Evolutionary conservation across 1,284 basidiomycete species (phyloP).

Genomic region (Neonothopanus nambi): DNA sequence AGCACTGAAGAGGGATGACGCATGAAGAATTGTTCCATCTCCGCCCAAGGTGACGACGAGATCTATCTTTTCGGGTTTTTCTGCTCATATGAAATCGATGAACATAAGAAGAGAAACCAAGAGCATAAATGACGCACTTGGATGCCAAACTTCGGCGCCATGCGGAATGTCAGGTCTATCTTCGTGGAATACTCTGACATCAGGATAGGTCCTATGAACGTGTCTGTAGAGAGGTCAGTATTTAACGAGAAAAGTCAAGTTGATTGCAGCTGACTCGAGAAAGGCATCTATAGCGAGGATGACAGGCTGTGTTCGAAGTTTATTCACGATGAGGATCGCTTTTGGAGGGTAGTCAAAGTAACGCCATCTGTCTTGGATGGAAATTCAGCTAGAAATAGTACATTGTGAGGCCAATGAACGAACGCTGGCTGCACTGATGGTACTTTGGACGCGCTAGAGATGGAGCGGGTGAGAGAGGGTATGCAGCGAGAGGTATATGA

Average conservation of each 20-base stretch:
- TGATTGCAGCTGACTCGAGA: constrained; percentile 49
- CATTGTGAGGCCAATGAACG: neutral
- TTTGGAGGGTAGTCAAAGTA: constrained; percentile 36
- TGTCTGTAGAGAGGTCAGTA: constrained; percentile 45
- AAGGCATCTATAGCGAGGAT: constrained; percentile 73
- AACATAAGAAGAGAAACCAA: constrained; percentile 9
- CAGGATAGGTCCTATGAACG: constrained; percentile 63
- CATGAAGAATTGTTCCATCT: constrained; percentile 94
- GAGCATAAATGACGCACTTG: constrained; percentile 39
- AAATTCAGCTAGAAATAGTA: neutral
- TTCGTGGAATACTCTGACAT: constrained; percentile 78
- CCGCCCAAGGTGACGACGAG: constrained; percentile 92
- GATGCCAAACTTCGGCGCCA: constrained; percentile 63
- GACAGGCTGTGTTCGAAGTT: constrained; percentile 71
- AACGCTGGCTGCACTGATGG: constrained; percentile 13
- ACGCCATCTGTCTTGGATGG: constrained; percentile 37
- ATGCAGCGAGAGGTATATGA: too few species aligned
- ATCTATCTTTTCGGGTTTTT: constrained; percentile 66
- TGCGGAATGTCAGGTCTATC: constrained; percentile 66
- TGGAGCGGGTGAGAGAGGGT: neutral
- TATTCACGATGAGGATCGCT: constrained; percentile 73
- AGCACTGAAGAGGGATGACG: constrained; percentile 87
- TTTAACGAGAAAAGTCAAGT: constrained; percentile 2
- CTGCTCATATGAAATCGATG: constrained; percentile 27
- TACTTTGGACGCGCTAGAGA: constrained; percentile 1